phyloP scores from a whole-genome alignment of 768 basidiomycete genomes.

The Mycena pura region DNA sequence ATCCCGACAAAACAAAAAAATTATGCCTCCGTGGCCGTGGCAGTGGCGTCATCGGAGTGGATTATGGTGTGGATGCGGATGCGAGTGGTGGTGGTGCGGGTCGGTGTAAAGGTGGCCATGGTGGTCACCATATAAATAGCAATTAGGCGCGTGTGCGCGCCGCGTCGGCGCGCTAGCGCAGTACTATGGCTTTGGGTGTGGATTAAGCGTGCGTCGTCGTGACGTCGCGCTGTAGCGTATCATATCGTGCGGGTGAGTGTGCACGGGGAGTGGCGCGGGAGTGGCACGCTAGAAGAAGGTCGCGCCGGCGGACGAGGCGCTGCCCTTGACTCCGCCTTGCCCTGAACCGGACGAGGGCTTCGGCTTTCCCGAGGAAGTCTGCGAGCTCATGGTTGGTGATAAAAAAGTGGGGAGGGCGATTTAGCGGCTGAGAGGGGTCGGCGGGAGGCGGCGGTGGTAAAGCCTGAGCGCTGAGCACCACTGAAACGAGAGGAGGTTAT shows the following conservation, averaged over 20 bases:
- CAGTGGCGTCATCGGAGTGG: too few relatives aligned
- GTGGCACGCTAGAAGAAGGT: slow-evolving; percentile 67
- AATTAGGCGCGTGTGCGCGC: too few relatives aligned
- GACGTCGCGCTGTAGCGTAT: neutral
- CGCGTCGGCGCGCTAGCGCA: too few relatives aligned
- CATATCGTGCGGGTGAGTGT: slow-evolving; percentile 1
- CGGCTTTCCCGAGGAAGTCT: slow-evolving; percentile 41
- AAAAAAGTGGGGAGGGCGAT: slow-evolving; percentile 10
- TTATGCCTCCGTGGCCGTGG: too few relatives aligned
- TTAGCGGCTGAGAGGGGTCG: neutral
- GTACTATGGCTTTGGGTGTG: too few relatives aligned
- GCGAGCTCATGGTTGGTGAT: slow-evolving; percentile 42
- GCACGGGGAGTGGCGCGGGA: slow-evolving; percentile 7
- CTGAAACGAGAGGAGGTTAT: slow-evolving; percentile 15
- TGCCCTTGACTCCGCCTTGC: slow-evolving; percentile 54
- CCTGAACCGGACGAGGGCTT: slow-evolving; percentile 40
- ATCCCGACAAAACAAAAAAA: too few relatives aligned
- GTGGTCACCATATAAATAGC: too few relatives aligned
- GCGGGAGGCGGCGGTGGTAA: too few relatives aligned
- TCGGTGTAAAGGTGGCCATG: too few relatives aligned
- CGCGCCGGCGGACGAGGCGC: slow-evolving; percentile 57
- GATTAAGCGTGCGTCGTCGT: slow-evolving; percentile 6
- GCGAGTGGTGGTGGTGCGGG: too few relatives aligned
- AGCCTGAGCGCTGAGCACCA: too few relatives aligned
- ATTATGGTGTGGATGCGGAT: too few relatives aligned